Conservation (phyloP, 257 asterid species). For the Galeopsis tetrahit region DNA sequence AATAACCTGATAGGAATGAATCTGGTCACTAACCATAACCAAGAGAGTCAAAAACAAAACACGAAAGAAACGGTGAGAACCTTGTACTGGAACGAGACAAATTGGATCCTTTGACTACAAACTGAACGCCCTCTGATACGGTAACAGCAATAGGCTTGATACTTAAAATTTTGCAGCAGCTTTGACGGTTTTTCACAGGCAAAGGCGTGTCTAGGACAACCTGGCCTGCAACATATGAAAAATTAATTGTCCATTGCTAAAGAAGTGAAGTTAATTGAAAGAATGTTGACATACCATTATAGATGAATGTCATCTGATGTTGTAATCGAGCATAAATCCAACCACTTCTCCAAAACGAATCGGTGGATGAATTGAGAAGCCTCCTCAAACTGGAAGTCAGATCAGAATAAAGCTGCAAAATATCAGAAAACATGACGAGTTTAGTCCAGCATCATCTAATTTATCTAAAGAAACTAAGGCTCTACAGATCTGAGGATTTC, state of each 20-base stretch:
- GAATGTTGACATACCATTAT: slow-evolving; percentile 59
- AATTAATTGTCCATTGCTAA: background rate
- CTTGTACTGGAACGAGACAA: slow-evolving; percentile 70
- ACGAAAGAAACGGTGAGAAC: slow-evolving; percentile 42
- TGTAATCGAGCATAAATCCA: slow-evolving; percentile 83
- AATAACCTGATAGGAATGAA: slow-evolving; percentile 55
- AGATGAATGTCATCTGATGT: slow-evolving; percentile 68
- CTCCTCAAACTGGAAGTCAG: slow-evolving; percentile 68
- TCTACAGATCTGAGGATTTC: background rate
- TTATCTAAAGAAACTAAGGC: slow-evolving; percentile 15
- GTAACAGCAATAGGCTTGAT: slow-evolving; percentile 87
- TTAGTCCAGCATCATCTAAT: slow-evolving; percentile 5
- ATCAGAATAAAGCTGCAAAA: slow-evolving; percentile 70
- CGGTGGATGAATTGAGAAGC: slow-evolving; percentile 73
- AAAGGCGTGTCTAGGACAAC: slow-evolving; percentile 71
- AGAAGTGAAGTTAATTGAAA: slow-evolving; percentile 12
- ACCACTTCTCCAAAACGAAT: slow-evolving; percentile 85
- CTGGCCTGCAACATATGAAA: slow-evolving; percentile 60
- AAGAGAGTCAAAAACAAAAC: slow-evolving; percentile 12
- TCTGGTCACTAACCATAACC: slow-evolving; percentile 16
- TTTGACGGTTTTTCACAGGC: slow-evolving; percentile 44
- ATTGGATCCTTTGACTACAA: slow-evolving; percentile 77
- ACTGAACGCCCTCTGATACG: slow-evolving; percentile 63
- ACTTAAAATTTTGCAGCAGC: slow-evolving; percentile 69
- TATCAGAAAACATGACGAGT: slow-evolving; percentile 1